Evolutionary conservation across 768 basidiomycete species (phyloP).

Genomic region (Saitozyma podzolica): DNA sequence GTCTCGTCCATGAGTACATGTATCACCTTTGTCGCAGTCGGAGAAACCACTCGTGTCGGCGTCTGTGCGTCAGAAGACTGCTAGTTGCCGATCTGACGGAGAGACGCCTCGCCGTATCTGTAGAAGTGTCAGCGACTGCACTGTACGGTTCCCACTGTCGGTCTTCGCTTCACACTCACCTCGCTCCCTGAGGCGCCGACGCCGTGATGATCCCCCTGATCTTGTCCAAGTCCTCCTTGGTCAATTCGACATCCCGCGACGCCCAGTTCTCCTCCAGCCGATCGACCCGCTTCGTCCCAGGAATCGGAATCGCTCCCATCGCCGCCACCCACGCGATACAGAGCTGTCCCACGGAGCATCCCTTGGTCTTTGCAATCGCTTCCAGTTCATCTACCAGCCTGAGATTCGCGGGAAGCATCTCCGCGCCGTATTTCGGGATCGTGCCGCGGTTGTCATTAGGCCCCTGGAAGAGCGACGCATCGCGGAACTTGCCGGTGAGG

Average conservation of each 20-base stretch:
- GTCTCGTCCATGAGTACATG: too few species aligned
- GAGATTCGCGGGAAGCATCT: constrained; percentile 53
- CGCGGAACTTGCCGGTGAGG: constrained; percentile 37
- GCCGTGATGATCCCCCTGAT: constrained; percentile 49
- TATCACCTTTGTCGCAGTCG: too few species aligned
- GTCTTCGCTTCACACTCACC: constrained; percentile 8
- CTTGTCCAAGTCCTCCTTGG: constrained; percentile 40
- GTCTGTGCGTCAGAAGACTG: too few species aligned
- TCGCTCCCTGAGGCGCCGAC: constrained; percentile 16
- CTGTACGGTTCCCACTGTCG: too few species aligned
- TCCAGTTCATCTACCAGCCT: constrained; percentile 52
- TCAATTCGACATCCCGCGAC: constrained; percentile 34
- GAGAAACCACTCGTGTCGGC: too few species aligned
- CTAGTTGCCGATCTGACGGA: too few species aligned
- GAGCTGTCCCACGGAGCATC: constrained; percentile 52
- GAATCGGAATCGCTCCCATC: constrained; percentile 49
- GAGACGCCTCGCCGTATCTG: too few species aligned
- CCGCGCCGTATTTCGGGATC: constrained; percentile 49
- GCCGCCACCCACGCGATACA: constrained; percentile 52
- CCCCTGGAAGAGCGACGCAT: constrained; percentile 34
- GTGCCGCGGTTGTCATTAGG: constrained; percentile 40
- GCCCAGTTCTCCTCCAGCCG: constrained; percentile 47
- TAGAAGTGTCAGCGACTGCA: too few species aligned
- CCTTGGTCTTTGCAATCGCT: constrained; percentile 48
- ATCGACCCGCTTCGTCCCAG: constrained; percentile 38